Percentiles rank a stretch among this genome's conserved stretches.
phyloP scores from a whole-genome alignment of 768 basidiomycete genomes.

The Pleurotus ostreatus region DNA sequence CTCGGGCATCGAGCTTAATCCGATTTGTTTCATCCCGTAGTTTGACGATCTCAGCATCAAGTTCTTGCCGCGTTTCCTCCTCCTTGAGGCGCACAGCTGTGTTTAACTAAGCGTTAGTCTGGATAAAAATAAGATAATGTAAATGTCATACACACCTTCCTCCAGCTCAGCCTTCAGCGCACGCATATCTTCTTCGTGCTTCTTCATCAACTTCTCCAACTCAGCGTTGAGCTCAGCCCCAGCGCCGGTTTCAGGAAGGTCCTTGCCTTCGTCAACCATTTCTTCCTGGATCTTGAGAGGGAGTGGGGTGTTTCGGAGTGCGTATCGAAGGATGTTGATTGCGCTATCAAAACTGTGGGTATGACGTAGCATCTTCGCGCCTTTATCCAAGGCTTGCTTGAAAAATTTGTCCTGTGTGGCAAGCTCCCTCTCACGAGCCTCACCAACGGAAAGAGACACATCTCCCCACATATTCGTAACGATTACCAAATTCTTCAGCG shows the following conservation, averaged over 20 bases:
- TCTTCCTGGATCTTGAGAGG: constrained; percentile 53
- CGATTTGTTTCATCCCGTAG: constrained; percentile 29
- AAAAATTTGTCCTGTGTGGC: not conserved
- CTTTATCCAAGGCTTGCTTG: constrained; percentile 3
- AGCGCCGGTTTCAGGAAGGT: constrained; percentile 48
- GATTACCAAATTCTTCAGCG: constrained; percentile 37
- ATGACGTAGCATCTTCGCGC: not conserved
- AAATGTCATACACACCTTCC: constrained; percentile 8
- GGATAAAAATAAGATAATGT: no score
- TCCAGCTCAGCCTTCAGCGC: constrained; percentile 45
- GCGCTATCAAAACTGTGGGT: not conserved
- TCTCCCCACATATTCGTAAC: constrained; percentile 42
- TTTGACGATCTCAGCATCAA: constrained; percentile 30
- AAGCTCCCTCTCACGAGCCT: not conserved
- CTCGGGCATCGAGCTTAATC: constrained; percentile 20
- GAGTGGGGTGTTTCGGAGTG: constrained; percentile 36
- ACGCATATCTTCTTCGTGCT: constrained; percentile 43
- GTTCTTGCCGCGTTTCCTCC: constrained; percentile 29
- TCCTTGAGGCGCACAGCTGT: constrained; percentile 21
- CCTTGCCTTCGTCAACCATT: constrained; percentile 43
- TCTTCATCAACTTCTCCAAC: constrained; percentile 39
- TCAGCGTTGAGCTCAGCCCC: constrained; percentile 51
- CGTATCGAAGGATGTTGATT: constrained; percentile 11
- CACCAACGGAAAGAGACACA: constrained; percentile 27
- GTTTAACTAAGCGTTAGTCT: no score